A percentile compares a stretch with the other conserved stretches of the same genome.
phyloP scores from a whole-genome alignment of 345 rosid genomes.

The Rubroshorea leprosula region DNA sequence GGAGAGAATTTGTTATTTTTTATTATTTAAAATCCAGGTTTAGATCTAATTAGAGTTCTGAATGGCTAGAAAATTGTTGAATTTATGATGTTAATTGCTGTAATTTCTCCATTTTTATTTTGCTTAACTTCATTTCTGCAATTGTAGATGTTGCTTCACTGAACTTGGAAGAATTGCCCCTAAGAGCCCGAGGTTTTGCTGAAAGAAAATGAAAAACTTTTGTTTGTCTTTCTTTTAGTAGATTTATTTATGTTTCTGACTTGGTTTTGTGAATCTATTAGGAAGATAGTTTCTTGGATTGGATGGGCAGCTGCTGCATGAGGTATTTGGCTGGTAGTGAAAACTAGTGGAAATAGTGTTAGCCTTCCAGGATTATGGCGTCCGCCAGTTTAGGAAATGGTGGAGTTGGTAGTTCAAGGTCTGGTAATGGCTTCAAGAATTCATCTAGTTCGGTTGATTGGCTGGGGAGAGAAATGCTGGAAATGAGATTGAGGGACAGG shows the following conservation, averaged over 20 bases:
- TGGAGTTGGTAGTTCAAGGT: constrained; percentile 93
- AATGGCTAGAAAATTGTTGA: background rate
- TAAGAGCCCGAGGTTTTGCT: too few species aligned
- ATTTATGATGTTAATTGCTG: too few species aligned
- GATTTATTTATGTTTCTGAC: constrained; percentile 18
- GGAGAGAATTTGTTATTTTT: background rate
- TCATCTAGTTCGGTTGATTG: constrained; percentile 96
- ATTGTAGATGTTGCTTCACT: background rate
- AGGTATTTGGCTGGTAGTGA: constrained; percentile 27
- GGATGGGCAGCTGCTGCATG: constrained; percentile 34
- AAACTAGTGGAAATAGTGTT: constrained; percentile 31
- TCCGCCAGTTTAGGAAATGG: constrained; percentile 87
- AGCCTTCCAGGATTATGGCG: constrained; percentile 51
- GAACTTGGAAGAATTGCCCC: too few species aligned
- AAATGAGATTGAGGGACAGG: constrained; percentile 84
- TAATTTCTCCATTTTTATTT: background rate
- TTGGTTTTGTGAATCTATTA: constrained; percentile 28
- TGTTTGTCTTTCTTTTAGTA: too few species aligned
- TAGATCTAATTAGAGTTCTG: constrained; percentile 17
- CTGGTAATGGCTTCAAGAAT: constrained; percentile 70
- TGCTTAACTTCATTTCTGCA: background rate
- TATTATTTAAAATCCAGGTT: background rate
- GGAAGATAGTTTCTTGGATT: constrained; percentile 39
- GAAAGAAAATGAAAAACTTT: too few species aligned
- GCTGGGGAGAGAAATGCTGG: constrained; percentile 93